phyloP scores from a whole-genome alignment of 1,284 basidiomycete genomes.

The Rhodotorula sp. region DNA sequence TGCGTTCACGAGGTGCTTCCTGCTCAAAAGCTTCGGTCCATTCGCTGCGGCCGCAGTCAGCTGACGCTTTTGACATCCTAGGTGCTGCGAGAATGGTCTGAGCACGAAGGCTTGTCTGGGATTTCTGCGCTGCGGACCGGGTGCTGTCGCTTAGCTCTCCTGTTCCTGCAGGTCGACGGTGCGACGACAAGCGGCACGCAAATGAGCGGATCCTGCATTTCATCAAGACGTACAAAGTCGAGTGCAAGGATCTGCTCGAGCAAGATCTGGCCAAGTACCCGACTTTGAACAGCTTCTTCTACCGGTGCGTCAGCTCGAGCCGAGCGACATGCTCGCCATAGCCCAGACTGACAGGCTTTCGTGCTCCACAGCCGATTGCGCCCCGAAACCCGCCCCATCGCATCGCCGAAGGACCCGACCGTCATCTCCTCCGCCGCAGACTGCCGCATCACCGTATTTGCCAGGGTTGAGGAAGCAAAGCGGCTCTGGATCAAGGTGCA shows the following conservation, averaged over 20 bases:
- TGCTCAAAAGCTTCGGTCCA: not conserved
- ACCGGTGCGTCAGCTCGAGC: slow-evolving; percentile 60
- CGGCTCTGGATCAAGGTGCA: slow-evolving; percentile 87
- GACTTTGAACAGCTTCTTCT: slow-evolving; percentile 82
- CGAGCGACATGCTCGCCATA: slow-evolving; percentile 41
- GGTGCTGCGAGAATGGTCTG: not conserved
- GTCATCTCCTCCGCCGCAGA: slow-evolving; percentile 82
- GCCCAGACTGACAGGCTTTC: not conserved
- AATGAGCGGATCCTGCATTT: slow-evolving; percentile 52
- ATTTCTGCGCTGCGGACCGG: not conserved
- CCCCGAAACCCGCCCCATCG: slow-evolving; percentile 74
- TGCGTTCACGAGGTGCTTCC: slow-evolving; percentile 5
- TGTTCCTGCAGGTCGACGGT: too few relatives aligned
- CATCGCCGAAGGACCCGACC: slow-evolving; percentile 69
- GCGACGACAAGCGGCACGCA: too few relatives aligned
- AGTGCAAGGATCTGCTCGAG: not conserved
- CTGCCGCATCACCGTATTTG: slow-evolving; percentile 90
- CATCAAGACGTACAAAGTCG: slow-evolving; percentile 62
- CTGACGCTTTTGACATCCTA: not conserved
- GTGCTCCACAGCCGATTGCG: slow-evolving; percentile 80
- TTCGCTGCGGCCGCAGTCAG: too few relatives aligned
- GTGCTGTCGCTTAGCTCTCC: not conserved
- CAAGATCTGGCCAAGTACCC: slow-evolving; percentile 38
- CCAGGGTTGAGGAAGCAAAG: slow-evolving; percentile 78
- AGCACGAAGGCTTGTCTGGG: not conserved